Percentiles rank a stretch among this genome's conserved stretches.
Evolutionary conservation across 2,329 filamentous ascomycete species (phyloP).

Genomic region (Pseudogymnoascus sp.): DNA sequence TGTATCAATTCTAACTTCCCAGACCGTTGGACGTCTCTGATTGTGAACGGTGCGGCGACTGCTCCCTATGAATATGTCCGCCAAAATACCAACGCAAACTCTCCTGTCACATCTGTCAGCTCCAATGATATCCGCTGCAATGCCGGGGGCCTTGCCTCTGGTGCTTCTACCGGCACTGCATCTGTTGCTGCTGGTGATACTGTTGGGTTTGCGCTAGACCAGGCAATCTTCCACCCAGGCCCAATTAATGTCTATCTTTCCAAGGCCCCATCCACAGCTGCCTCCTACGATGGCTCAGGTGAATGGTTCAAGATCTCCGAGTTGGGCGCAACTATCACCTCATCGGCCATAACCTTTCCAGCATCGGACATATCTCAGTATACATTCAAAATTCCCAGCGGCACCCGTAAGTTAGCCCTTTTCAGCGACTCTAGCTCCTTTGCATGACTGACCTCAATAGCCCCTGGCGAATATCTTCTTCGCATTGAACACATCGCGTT

Average conservation of each 20-base stretch:
- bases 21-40: conserved; percentile 11
- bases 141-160: conserved; percentile 30
- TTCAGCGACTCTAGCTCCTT: not conserved
- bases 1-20: not conserved
- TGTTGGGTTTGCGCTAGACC: conserved; percentile 41
- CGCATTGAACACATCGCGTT: conserved; percentile 39
- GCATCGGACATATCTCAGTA: not conserved
- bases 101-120: conserved; percentile 42
- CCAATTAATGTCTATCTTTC: conserved; percentile 38
- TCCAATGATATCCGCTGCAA: conserved; percentile 41
- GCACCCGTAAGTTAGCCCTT: not conserved
- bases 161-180: conserved; percentile 35
- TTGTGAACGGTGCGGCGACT: conserved; percentile 33
- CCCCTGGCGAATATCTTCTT: conserved; percentile 35
- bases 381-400: not conserved
- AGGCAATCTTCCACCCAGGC: conserved; percentile 41
- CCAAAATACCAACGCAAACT: conserved; percentile 38
- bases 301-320: conserved; percentile 35
- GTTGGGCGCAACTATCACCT: not conserved
- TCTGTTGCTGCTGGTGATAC: conserved; percentile 37
- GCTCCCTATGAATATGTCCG: conserved; percentile 45
- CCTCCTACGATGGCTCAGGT: conserved; percentile 39
- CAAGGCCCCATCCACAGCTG: conserved; percentile 36
- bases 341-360: not conserved
- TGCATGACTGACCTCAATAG: conserved; percentile 11